Base-by-base conservation (phyloP, 768 basidiomycete genomes). In the Mycena galopus region DNA sequence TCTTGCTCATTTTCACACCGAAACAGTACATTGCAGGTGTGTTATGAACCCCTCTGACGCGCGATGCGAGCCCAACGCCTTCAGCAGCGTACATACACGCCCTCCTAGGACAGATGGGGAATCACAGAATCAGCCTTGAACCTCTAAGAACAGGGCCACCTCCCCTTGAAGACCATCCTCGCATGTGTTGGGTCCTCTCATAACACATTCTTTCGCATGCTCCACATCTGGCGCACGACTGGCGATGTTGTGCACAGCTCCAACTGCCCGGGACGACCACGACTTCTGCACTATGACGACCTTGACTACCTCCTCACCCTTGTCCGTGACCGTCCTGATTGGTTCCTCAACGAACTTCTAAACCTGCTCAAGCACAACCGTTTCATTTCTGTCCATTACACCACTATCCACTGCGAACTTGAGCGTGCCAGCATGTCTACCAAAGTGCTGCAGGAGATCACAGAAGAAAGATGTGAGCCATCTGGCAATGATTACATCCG, bases 291-390 rank as follows among this genome's bases (percentile, higher is more conserved):
- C 16, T 39, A 51, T 56, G 74, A 76, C 44, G 77, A 81, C 57
- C 29, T 79, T 23, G 32, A 72, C 3, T 78, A 80, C 55, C 75
- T 81, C 21, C 11, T 77, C 0, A 33, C 47, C 1, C 71, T 81
- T 9, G 55, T 78, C 17, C 67, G 65, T 4, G 71, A 75, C 35
- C 27, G 44, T 4, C 81, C 81, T 12, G 75, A 81, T 72, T 83
- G 76, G 76, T 84, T 84, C 57, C 76, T 85, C 0, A 78, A 83
- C n/a, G n/a, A n/a, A n/a, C n/a, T n/a, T n/a, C n/a, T n/a, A n/a
- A n/a, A n/a, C n/a, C n/a, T n/a, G n/a, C n/a, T n/a, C n/a, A n/a
- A n/a, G n/a, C n/a, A n/a, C n/a, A n/a, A n/a, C n/a, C n/a, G n/a
- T n/a, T n/a, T n/a, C n/a, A n/a, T n/a, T n/a, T n/a, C n/a, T n/a